Base-by-base conservation (phyloP, 2,329 filamentous ascomycete genomes). In the Lomentospora prolificans region DNA sequence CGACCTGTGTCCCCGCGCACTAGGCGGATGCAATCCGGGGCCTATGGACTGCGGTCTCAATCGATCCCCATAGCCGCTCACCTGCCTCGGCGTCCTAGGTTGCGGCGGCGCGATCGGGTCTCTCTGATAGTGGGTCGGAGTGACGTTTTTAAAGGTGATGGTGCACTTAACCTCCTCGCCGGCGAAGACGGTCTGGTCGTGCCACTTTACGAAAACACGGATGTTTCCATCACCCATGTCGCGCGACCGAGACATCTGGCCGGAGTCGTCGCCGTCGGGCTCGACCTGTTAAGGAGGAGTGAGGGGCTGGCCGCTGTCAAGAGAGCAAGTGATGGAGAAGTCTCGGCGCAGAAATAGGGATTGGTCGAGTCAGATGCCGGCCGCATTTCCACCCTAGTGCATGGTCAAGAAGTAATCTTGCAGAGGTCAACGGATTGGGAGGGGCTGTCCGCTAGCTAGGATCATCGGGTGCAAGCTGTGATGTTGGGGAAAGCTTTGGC, bases 91-190 rank as follows among this genome's bases (percentile, higher is more conserved):
- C 58, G 69, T 64, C 31, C 58, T 57, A 55, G 60, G 60, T 27
- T 59, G 53, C 28, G 64, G 56, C 53, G 60, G 59, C 50, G 61
- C 61, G 27, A 61, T 59, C 50, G 22, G 57, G 60, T 57, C 61
- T 66, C 51, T 66, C 59, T 57, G 71, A 69, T 33, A 12, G 7
- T 50, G 61, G 39, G 72, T 73, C 52, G 79, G 66, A 44, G 82
- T 78, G 60, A 91, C 80, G 69, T 99, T 99, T 72, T 87, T 92
- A 74, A 99, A 99, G 53, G 89, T 96, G 69, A 99, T 95, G 62
- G 86, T 90, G 72, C 94, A 97, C 73, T 91, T 89, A 66, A 97
- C 82, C 66, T 96, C 87, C 76, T 99, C 94, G 71, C 94, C 94
- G 57, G 94, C 89, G 73, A 97, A 99, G 64, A 99, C 89, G 59